Base-by-base conservation (phyloP, 2,329 filamentous ascomycete species). In the Paracoccidioides brasiliensis region DNA sequence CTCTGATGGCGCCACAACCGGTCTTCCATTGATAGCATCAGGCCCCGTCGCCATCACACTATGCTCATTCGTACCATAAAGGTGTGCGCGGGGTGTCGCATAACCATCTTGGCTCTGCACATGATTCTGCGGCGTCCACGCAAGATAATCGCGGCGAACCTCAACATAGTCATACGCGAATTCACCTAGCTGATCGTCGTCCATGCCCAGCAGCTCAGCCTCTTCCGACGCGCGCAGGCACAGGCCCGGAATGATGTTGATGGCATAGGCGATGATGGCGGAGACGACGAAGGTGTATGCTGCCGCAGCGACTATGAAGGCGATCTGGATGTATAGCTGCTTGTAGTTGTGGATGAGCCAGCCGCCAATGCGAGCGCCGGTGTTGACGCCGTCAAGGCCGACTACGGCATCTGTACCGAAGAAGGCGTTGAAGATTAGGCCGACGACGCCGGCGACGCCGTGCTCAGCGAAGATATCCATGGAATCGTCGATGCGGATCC, bases 401-500 rank as follows among this genome's bases (percentile, higher is more conserved):
- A 87, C 82, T 61, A 90, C 86, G 71, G 86, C 84, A 66, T 84
- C 79, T 60, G 85, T 82, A 62, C 81, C 86, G 67, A 91, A 89
- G 60, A 91, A 73, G 60, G 84, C 87, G 56, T 88, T 91, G 71
- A 88, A 77, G 57, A 90, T 71, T 64, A 94, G 86, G 52, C 89
- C 89, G 56, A 85, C 78, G 61, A 93, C 88, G 61, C 89, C 89
- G 51, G 89, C 88, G 60, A 94, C 75, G 65, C 81, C 88, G 80
- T 95, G 89, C 72, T 93, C 88, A 62, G 89, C 89, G 72, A 95
- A 93, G 65, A 95, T 84, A 75, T 95, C 89, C 72, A 95, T 86
- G 5, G 86, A 85, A 67, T 95, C 89, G 64, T 95, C 89, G 55
- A 94, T 83, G 59, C 83, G 83, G 66, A 94, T 77, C 81, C 81